Evolutionary conservation across 768 basidiomycete genomes (phyloP).

Genomic region (Tylopilus balloui): DNA sequence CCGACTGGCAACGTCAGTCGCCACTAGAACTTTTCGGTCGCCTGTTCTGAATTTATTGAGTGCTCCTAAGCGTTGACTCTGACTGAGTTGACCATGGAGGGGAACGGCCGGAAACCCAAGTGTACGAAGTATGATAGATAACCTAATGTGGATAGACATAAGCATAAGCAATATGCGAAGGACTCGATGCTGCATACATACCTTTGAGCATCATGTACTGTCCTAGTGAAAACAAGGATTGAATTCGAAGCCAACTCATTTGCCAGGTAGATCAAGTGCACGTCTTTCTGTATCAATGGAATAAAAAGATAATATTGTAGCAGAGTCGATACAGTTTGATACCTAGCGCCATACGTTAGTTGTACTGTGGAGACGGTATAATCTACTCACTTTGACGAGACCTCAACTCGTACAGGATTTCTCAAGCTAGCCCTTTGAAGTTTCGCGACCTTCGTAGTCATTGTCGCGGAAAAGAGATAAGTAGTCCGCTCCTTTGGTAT

Average conservation of each 20-base stretch:
- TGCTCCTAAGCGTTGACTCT: conserved; percentile 90
- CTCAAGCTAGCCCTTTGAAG: conserved; percentile 89
- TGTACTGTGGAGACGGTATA: background rate
- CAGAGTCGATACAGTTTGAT: conserved; percentile 93
- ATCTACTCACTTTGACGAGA: conserved; percentile 76
- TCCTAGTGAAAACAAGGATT: conserved; percentile 94
- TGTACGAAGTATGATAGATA: conserved; percentile 84
- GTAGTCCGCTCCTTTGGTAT: conserved; percentile 94
- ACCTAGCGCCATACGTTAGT: conserved; percentile 46
- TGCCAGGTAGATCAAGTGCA: conserved; percentile 81
- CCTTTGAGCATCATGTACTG: conserved; percentile 90
- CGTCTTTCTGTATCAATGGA: conserved; percentile 88
- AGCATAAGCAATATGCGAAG: background rate
- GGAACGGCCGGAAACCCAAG: conserved; percentile 95
- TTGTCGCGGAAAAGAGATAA: conserved; percentile 96
- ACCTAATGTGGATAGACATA: conserved; percentile 35
- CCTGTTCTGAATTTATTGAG: conserved; percentile 95
- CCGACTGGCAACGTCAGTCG: conserved; percentile 95
- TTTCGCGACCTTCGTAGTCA: conserved; percentile 98
- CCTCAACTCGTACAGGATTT: conserved; percentile 92
- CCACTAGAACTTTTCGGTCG: conserved; percentile 85
- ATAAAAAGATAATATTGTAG: conserved; percentile 95
- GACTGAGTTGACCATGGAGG: conserved; percentile 90
- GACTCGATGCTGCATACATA: conserved; percentile 23
- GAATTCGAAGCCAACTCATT: conserved; percentile 89